Percentiles rank a stretch among this genome's conserved stretches.
Evolutionary conservation across 2,329 filamentous ascomycete species (phyloP).

Genomic region (Acrodontium crateriforme): DNA sequence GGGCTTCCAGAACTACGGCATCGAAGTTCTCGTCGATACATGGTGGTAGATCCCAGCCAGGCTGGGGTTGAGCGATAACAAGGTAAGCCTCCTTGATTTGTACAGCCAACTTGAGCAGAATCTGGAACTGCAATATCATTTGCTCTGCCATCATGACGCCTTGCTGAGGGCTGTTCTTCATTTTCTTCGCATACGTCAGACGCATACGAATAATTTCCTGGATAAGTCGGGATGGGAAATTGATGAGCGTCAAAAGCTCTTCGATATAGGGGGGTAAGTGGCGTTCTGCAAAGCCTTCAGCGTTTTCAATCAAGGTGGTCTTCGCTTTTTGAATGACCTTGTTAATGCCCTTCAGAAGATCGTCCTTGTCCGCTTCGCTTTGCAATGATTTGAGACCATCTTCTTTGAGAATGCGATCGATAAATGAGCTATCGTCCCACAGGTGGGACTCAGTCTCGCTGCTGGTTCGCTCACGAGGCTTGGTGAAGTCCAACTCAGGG

Average conservation of each 20-base stretch:
- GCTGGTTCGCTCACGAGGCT: slow-evolving; percentile 54
- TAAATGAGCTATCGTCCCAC: slow-evolving; percentile 80
- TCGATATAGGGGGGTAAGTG: slow-evolving; percentile 95
- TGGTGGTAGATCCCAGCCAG: slow-evolving; percentile 87
- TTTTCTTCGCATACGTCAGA: slow-evolving; percentile 80
- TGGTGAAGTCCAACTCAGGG: slow-evolving; percentile 79
- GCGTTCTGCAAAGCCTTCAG: slow-evolving; percentile 68
- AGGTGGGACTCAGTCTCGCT: slow-evolving; percentile 51
- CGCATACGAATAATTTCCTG: slow-evolving; percentile 93
- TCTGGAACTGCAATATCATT: slow-evolving; percentile 94
- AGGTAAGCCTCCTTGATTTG: slow-evolving; percentile 84
- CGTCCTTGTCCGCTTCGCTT: slow-evolving; percentile 60
- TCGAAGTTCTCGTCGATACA: slow-evolving; percentile 97
- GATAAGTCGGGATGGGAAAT: slow-evolving; percentile 88
- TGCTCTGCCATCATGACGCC: slow-evolving; percentile 91
- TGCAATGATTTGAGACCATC: slow-evolving; percentile 87
- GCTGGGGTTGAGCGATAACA: slow-evolving; percentile 68
- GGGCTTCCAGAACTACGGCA: slow-evolving; percentile 73
- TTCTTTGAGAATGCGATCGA: slow-evolving; percentile 89
- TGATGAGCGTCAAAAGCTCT: slow-evolving; percentile 88
- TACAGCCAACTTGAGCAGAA: slow-evolving; percentile 80
- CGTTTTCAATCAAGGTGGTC: slow-evolving; percentile 74
- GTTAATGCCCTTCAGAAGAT: slow-evolving; percentile 73
- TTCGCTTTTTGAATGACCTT: slow-evolving; percentile 89
- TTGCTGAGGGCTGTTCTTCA: slow-evolving; percentile 88